Base-by-base conservation (phyloP, 2,329 filamentous ascomycete genomes). In the Colletotrichum euphorbiae region DNA sequence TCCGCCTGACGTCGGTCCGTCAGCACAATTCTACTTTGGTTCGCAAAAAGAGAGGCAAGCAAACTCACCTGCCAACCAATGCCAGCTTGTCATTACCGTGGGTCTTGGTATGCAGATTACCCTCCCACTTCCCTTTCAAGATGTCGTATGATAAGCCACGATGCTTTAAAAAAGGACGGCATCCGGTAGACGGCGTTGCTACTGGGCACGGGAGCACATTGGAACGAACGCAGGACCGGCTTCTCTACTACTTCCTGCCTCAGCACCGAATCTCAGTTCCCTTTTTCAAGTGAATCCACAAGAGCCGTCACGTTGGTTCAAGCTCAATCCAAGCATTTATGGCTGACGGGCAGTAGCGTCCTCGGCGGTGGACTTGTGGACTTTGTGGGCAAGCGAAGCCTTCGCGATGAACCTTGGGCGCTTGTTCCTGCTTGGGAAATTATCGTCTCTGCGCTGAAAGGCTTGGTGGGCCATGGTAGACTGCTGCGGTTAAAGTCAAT, bases 271-370 rank as follows among this genome's bases (percentile, higher is more conserved):
- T 31, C 3, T 13, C n/a, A 21, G 15, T 19, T 24, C 17, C 11
- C 17, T 2, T 13, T n/a, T 31, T 36, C 17, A 21, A 28, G 31
- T 3, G 43, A 28, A 28, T 36, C 48, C 55, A 38, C 54, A 55
- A 60, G 52, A 42, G 13, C 19, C 40, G 52, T 64, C 60, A 52
- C 52, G 61, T 58, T 15, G 40, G 48, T 60, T 65, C 66, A 69
- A 51, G 69, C 69, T 71, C 65, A 69, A n/a, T 6, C 40, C 62
- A 71, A 71, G 69, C 69, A 55, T 69, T 69, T 62, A 31, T n/a
- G 58, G 54, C 58, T 55, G 38, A n/a, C 15, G 36, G 38, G 4
- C 42, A 24, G 43, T 48, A 51, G 55, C 57, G 52, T 42, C 38
- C 56, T 62, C 58, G 61, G 69, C 66, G 51, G 46, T 52, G 51